Conservation (phyloP, 1,284 basidiomycete species). For the Trametes pubescens region DNA sequence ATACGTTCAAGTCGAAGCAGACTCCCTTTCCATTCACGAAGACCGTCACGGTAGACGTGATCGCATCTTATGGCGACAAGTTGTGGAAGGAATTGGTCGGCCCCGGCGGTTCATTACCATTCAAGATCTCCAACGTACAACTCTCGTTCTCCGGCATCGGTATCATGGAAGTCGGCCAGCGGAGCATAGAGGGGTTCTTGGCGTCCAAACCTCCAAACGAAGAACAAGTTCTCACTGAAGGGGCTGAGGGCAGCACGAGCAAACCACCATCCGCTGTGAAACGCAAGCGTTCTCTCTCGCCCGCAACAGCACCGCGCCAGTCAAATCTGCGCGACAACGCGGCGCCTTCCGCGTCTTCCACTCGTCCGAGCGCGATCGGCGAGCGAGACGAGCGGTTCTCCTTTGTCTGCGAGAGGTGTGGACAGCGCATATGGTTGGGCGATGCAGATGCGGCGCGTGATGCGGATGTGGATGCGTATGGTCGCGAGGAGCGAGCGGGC, state of each 20-base stretch:
- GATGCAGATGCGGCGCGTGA: slow-evolving; percentile 37
- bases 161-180: slow-evolving; percentile 81
- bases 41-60: slow-evolving; percentile 78
- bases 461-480: slow-evolving; percentile 34
- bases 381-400: slow-evolving; percentile 31
- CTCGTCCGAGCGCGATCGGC: neutral
- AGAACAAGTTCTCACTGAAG: slow-evolving; percentile 22
- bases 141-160: slow-evolving; percentile 89
- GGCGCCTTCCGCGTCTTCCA: neutral
- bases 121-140: slow-evolving; percentile 80
- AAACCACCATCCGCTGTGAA: slow-evolving; percentile 26
- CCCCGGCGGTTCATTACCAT: slow-evolving; percentile 50
- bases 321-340: neutral
- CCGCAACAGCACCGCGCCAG: neutral
- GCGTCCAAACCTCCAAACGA: slow-evolving; percentile 43
- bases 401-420: slow-evolving; percentile 65
- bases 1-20: slow-evolving; percentile 79
- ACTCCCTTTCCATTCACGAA: slow-evolving; percentile 82
- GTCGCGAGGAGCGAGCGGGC: slow-evolving; percentile 30
- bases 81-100: slow-evolving; percentile 89
- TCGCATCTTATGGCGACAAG: slow-evolving; percentile 81
- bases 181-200: slow-evolving; percentile 89
- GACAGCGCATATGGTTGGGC: slow-evolving; percentile 50
- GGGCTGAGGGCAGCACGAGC: neutral
- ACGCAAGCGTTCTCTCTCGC: slow-evolving; percentile 33